A percentile compares a stretch with the other conserved stretches of the same genome.
phyloP scores from a whole-genome alignment of 139 green algal species.

The Closterium sp. region DNA sequence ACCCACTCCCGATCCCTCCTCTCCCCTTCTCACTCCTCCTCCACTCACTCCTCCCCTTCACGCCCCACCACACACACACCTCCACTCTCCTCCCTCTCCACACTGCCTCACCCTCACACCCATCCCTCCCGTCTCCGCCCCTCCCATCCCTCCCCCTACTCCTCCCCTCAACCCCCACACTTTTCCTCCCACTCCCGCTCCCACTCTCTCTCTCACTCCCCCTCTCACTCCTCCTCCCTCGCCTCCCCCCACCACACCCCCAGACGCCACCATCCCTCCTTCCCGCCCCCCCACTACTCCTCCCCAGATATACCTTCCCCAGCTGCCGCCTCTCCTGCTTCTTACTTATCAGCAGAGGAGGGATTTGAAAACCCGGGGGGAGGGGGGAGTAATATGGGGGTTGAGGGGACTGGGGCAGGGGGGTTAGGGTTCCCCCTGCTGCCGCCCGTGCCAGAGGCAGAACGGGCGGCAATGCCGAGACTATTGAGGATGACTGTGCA shows the following conservation, averaged over 20 bases:
- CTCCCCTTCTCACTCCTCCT: not conserved
- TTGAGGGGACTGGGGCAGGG: too few relatives aligned
- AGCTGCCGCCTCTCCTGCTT: not conserved
- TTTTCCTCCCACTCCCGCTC: not conserved
- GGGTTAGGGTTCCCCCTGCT: not conserved
- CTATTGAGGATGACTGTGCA: not conserved
- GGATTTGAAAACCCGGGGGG: not conserved
- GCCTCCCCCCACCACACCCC: not conserved
- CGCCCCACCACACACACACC: too few relatives aligned
- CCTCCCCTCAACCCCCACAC: not conserved
- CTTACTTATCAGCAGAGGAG: not conserved
- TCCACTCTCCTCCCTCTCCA: not conserved
- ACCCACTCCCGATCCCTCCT: not conserved
- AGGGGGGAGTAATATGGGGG: not conserved
- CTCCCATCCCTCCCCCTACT: not conserved
- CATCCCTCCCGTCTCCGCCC: not conserved
- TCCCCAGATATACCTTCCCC: not conserved
- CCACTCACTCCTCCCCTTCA: not conserved
- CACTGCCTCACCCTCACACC: not conserved
- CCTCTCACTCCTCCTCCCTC: not conserved
- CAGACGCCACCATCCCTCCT: not conserved
- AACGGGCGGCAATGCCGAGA: not conserved
- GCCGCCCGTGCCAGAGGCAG: not conserved
- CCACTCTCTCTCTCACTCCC: not conserved
- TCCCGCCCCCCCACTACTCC: not conserved